These are phyloP conservation scores for Paecilomyces dactylethromorphus DNA, from an alignment of 2,329 filamentous ascomycete species.

Conservation along the genomic window DNA sequence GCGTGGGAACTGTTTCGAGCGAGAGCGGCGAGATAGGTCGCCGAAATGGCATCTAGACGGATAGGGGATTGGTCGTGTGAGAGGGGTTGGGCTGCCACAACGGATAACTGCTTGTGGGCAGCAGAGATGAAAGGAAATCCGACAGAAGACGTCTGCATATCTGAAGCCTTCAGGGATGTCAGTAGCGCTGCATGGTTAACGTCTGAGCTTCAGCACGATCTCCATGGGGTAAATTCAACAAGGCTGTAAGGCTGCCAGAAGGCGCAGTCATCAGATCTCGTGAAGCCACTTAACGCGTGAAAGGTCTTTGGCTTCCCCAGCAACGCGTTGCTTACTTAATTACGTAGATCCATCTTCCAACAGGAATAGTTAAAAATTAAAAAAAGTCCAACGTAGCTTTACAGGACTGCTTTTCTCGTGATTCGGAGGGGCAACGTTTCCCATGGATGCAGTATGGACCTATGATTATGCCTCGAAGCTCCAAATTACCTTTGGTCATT, in stretches of 20 bases:
- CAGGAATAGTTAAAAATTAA: not conserved
- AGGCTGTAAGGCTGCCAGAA: conserved; percentile 1
- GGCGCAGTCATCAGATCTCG: not conserved
- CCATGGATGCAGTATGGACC: no score
- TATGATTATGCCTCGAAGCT: no score
- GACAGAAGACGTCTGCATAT: not conserved
- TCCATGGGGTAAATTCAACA: not conserved
- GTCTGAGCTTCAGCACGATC: not conserved
- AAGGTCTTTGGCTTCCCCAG: not conserved
- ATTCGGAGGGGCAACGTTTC: no score
- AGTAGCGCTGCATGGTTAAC: not conserved
- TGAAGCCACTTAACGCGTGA: conserved; percentile 2
- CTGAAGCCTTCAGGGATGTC: not conserved
- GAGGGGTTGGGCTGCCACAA: conserved; percentile 12
- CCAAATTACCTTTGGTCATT: no score
- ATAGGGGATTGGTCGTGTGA: conserved; percentile 2
- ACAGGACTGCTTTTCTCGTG: no score
- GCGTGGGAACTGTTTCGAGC: conserved; percentile 25
- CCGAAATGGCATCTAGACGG: conserved; percentile 24
- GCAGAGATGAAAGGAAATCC: conserved; percentile 2
- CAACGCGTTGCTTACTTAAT: conserved; percentile 1
- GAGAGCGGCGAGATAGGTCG: conserved; percentile 25
- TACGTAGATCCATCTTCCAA: not conserved
- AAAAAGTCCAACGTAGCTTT: no score
- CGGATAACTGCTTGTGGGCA: conserved; percentile 15